Evolutionary conservation across 2,329 filamentous ascomycete genomes (phyloP).

Genomic region (Seiridium unicorne): DNA sequence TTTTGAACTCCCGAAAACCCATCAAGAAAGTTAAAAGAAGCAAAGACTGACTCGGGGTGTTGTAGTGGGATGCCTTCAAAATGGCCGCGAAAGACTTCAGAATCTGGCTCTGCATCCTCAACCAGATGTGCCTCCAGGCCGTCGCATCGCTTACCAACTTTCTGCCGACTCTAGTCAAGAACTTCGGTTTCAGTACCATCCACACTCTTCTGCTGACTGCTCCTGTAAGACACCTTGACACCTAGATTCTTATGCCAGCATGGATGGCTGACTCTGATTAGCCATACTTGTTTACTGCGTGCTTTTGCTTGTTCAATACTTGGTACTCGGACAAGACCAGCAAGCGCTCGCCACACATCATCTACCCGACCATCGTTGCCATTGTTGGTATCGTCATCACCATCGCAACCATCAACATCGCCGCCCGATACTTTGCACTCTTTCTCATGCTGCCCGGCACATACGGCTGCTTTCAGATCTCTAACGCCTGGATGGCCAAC

Average conservation of each 20-base stretch:
- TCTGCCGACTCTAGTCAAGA: conserved; percentile 27
- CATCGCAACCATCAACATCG: conserved; percentile 18
- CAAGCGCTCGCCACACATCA: conserved; percentile 20
- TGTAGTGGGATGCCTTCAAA: conserved; percentile 17
- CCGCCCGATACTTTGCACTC: conserved; percentile 20
- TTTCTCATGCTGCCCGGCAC: conserved; percentile 19
- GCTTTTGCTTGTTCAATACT: conserved; percentile 25
- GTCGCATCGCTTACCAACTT: conserved; percentile 30
- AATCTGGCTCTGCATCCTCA: conserved; percentile 24
- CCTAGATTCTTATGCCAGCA: too few species aligned
- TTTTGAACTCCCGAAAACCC: too few species aligned
- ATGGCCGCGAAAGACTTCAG: conserved; percentile 24
- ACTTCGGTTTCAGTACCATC: conserved; percentile 24
- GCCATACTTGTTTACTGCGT: conserved; percentile 25
- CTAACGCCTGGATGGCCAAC: conserved; percentile 26
- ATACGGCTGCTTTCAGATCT: conserved; percentile 22
- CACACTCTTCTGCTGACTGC: conserved; percentile 26
- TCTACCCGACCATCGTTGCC: conserved; percentile 15
- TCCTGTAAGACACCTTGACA: conserved; percentile 12
- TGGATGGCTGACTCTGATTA: neutral
- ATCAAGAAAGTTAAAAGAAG: too few species aligned
- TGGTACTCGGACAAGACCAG: conserved; percentile 26
- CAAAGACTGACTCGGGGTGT: too few species aligned
- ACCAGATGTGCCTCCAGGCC: conserved; percentile 26
- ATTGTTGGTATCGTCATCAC: conserved; percentile 23